A percentile compares a stretch with the other conserved stretches of the same genome.
Evolutionary conservation across 2,329 filamentous ascomycete genomes (phyloP).

Genomic region (Neofusicoccum umdonicola): DNA sequence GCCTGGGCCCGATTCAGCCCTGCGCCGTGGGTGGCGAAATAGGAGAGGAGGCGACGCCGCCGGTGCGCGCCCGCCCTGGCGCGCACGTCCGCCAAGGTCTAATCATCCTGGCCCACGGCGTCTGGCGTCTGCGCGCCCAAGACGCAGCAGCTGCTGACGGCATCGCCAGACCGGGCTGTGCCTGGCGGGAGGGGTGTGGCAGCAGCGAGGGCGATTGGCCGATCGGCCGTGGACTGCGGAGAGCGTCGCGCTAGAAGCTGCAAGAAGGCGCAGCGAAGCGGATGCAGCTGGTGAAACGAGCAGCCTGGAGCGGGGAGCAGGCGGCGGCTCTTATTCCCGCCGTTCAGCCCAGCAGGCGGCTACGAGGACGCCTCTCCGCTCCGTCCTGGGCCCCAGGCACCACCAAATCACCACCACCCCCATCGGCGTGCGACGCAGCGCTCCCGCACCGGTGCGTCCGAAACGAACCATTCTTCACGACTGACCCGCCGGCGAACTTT

Average conservation of each 20-base stretch:
- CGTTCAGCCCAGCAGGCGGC: neutral
- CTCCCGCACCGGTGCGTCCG: neutral
- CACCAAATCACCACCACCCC: neutral
- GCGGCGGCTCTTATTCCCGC: constrained; percentile 10
- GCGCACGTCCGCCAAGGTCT: neutral
- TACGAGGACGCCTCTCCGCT: no score
- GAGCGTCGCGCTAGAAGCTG: neutral
- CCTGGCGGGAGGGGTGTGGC: constrained; percentile 1
- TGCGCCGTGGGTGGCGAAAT: constrained; percentile 12
- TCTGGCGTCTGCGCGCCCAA: no score
- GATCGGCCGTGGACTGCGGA: neutral
- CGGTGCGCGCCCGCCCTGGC: neutral
- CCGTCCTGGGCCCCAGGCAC: neutral
- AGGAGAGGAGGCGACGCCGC: neutral
- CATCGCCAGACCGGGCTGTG: neutral
- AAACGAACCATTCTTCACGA: neutral
- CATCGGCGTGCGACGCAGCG: neutral
- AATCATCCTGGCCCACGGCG: neutral
- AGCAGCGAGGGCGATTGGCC: neutral
- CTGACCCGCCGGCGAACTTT: no score
- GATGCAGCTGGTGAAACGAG: neutral
- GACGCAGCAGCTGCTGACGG: neutral
- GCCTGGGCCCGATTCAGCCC: constrained; percentile 13
- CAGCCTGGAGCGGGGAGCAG: neutral
- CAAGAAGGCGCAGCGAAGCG: constrained; percentile 8